Base-by-base conservation (phyloP, 106 monocot species). In the Phalaenopsis aphrodite region DNA sequence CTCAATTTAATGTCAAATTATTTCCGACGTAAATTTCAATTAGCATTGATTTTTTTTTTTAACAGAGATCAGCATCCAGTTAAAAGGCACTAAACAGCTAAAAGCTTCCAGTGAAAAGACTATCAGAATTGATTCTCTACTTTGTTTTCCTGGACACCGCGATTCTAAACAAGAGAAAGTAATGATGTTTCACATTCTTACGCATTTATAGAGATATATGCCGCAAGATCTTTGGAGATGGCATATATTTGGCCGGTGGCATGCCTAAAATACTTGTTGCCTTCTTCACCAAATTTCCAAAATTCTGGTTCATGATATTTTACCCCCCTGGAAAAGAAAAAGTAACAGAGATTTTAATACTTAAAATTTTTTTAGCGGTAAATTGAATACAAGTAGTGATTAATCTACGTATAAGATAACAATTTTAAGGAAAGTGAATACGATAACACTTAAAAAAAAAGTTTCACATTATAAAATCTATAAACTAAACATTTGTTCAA, bases 221-320 rank as follows among this genome's bases (percentile, higher is more conserved):
- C 78, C 15, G 92, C 97, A 47, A 98, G 87, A 52, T 98, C 94
- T 77, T 92, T 94, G 18, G 97, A 98, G 42, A 98, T 88, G 68
- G 94, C 97, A 80, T 98, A 98, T 52, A 98, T 92, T 84, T 98
- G 97, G 0, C 97, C 94, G 3, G 97, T 98, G 39, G 97, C 97
- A 80, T 98, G 97, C 43, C 92, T 80, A 77, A 94, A 98, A 65
- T 98, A 98, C 21, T 88, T 92, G 52, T 98, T 98, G 42, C 97
- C 92, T 71, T 98, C 86, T 38, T 92, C 91, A 64, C 97, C 97
- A 80, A 98, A 98, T 73, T 98, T 98, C 94, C 90, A 92, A 39
- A 80, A 92, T 72, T 98, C 97, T n/a, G 97, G 94, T 46, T 98
- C 97, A 77, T 94, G 92, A 78, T 98, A 98, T 73, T 89, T 98